Evolutionary conservation across 2,329 filamentous ascomycete genomes (phyloP), one percentile per base, ranked within the genome.

Genomic region (Monilinia laxa): DNA sequence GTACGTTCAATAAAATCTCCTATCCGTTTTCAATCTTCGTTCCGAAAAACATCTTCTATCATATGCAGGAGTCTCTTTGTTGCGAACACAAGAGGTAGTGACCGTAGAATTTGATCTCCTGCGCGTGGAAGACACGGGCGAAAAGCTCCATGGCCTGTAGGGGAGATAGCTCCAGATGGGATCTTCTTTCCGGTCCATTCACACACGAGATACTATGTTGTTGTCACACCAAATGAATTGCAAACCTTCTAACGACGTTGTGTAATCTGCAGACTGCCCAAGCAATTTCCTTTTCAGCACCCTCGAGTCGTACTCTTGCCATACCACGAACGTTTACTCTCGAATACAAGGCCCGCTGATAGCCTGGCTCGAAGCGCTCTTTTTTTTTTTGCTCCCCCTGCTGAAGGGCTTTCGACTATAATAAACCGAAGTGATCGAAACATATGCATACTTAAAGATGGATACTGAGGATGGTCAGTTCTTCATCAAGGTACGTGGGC

Each of bases 391-490:
- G n/a, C n/a, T n/a, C n/a, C 55, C 68, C 64, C 67, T 65, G 70
- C 70, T 60, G 70, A 71, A 71, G 67, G 72, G 69, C 66, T 68
- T 67, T 70, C 67, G 68, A 73, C 68, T 71, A 55, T 70, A 60
- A 62, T 58, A 66, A 62, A 52, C 51, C 57, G 66, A 65, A 62
- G 66, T 65, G 60, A 67, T 53, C 66, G 68, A 69, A 67, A 72
- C 74, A 71, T 65, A 85, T 85, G 83, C 79, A 81, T 83, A 74
- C 78, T 71, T 77, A 78, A 75, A 76, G 74, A 80, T 83, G 80
- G 84, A 80, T 74, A 95, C 90, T 79, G 91, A 94, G 88, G 90
- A 95, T 88, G 91, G 91, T 79, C 88, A 92, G 83, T 81, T 90
- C 80, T 96, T 95, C 81, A 87, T 95, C 80, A 95, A 93, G 87